These are phyloP conservation scores for Begonia loranthoides DNA, from an alignment of 306 rosid genomes.

Conservation along the genomic window DNA sequence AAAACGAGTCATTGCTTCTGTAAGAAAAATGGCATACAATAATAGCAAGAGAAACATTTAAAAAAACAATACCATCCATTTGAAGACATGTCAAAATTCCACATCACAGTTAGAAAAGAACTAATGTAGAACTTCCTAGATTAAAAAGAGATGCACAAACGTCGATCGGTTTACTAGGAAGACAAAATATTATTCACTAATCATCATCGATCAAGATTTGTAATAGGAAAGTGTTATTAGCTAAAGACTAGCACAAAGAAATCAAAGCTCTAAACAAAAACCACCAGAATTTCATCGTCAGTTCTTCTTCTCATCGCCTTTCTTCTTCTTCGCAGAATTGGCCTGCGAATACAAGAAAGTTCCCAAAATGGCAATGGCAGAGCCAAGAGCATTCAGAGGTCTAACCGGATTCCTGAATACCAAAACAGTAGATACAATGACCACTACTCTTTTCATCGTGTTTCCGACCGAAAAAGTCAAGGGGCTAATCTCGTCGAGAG, in stretches of 20 bases:
- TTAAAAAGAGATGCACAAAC: too few species aligned
- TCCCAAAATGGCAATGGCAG: slow-evolving; percentile 81
- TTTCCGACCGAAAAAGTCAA: slow-evolving; percentile 88
- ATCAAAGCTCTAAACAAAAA: background rate
- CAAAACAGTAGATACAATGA: slow-evolving; percentile 63
- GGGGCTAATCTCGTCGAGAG: slow-evolving; percentile 83
- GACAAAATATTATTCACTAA: too few species aligned
- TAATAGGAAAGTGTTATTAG: background rate
- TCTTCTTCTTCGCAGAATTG: slow-evolving; percentile 43
- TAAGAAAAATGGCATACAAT: too few species aligned
- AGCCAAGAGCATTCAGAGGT: slow-evolving; percentile 85
- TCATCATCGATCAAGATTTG: background rate
- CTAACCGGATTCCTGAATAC: slow-evolving; percentile 84
- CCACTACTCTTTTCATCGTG: slow-evolving; percentile 95
- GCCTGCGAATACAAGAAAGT: slow-evolving; percentile 88
- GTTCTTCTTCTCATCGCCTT: slow-evolving; percentile 45
- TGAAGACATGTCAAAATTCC: too few species aligned
- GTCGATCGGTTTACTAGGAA: too few species aligned
- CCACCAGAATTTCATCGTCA: slow-evolving; percentile 2
- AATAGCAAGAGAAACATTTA: too few species aligned
- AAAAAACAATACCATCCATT: too few species aligned
- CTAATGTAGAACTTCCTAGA: too few species aligned
- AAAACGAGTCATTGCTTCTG: too few species aligned
- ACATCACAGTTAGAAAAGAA: too few species aligned
- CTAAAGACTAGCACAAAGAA: background rate